Conservation (phyloP, 2,329 filamentous ascomycete species). For the Ophiostoma fasciatum region DNA sequence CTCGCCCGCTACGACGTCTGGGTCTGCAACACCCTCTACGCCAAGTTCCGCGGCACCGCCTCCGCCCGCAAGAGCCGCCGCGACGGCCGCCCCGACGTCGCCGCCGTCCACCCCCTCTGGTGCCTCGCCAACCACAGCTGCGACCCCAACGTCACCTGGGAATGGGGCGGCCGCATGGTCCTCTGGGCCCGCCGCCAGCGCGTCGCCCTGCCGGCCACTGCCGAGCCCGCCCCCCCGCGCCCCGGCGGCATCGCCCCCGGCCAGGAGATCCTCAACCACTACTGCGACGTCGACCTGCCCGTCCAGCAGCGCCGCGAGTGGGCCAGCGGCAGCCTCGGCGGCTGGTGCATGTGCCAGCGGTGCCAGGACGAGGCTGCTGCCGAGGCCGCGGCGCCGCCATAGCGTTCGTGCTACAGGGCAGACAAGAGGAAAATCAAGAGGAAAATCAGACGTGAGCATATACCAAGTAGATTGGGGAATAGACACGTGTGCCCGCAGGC, state of each 20-base stretch:
- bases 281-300: constrained; percentile 70
- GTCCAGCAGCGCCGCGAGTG: constrained; percentile 77
- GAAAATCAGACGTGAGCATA: neutral
- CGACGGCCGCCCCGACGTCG: constrained; percentile 77
- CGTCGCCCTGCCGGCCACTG: constrained; percentile 25
- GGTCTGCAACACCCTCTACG: constrained; percentile 83
- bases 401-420: neutral
- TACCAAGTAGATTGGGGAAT: too few species aligned
- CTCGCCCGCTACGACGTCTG: constrained; percentile 52
- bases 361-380: constrained; percentile 62
- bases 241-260: constrained; percentile 55
- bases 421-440: neutral
- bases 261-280: constrained; percentile 84
- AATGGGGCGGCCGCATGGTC: constrained; percentile 70
- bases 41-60: constrained; percentile 86
- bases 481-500: too few species aligned
- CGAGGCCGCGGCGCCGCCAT: too few species aligned
- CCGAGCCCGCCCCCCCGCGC: neutral
- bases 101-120: constrained; percentile 90
- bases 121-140: constrained; percentile 95
- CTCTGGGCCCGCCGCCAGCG: constrained; percentile 48
- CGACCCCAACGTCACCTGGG: constrained; percentile 88
- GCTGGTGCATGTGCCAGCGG: constrained; percentile 72
- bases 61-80: constrained; percentile 65
- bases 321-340: constrained; percentile 76